Evolutionary conservation across 768 basidiomycete genomes (phyloP).

Genomic region (Serendipita sp.): DNA sequence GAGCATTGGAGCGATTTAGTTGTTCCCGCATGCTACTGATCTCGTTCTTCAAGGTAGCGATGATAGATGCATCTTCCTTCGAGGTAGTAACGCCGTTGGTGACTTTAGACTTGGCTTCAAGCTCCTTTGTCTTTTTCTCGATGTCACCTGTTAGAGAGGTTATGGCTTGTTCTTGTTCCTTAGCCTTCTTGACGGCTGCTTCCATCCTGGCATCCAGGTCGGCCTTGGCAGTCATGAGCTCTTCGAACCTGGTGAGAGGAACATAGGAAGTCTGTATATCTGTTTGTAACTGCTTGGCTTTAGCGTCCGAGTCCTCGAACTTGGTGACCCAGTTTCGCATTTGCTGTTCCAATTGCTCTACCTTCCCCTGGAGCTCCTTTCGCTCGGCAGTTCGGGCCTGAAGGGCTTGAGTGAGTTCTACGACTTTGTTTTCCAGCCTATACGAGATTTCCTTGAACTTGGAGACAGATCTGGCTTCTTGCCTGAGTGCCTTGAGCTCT

Average conservation of each 20-base stretch:
- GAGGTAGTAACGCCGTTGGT: constrained; percentile 28
- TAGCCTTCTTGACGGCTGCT: constrained; percentile 52
- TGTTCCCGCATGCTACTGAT: constrained; percentile 87
- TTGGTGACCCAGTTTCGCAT: constrained; percentile 70
- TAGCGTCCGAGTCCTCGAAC: constrained; percentile 72
- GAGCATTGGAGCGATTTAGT: constrained; percentile 85
- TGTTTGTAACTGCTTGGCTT: constrained; percentile 52
- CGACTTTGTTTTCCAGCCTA: constrained; percentile 94
- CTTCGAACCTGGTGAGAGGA: constrained; percentile 55
- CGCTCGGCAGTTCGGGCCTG: constrained; percentile 85
- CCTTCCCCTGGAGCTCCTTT: constrained; percentile 63
- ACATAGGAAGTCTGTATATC: constrained; percentile 56
- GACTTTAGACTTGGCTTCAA: constrained; percentile 61
- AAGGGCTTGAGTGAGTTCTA: constrained; percentile 88
- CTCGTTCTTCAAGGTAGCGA: constrained; percentile 80
- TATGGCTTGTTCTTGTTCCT: constrained; percentile 74
- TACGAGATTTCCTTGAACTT: constrained; percentile 99
- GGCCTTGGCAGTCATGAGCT: constrained; percentile 56
- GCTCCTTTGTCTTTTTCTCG: constrained; percentile 47
- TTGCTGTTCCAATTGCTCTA: constrained; percentile 69
- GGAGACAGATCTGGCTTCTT: constrained; percentile 90
- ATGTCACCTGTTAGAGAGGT: constrained; percentile 68
- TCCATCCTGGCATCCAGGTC: constrained; percentile 68
- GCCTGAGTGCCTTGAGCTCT: constrained; percentile 65
- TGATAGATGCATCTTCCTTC: constrained; percentile 73